Conservation (phyloP, 2,329 filamentous ascomycete species). For the Trichoderma breve region DNA sequence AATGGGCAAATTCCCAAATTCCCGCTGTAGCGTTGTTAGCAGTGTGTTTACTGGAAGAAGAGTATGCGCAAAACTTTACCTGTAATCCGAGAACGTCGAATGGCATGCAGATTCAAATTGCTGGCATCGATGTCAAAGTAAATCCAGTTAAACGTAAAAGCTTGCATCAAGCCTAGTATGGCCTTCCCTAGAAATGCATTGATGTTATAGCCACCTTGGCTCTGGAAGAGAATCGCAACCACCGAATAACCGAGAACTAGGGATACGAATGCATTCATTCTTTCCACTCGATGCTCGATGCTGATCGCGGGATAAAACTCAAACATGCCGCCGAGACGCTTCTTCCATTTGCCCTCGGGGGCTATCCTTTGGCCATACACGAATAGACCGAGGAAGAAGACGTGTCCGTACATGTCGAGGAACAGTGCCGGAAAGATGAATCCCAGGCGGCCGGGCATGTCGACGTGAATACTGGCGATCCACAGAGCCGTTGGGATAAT, state of each 20-base stretch:
- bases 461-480: constrained; percentile 58
- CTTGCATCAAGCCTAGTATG: constrained; percentile 55
- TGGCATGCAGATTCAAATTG: constrained; percentile 59
- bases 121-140: constrained; percentile 62
- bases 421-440: constrained; percentile 56
- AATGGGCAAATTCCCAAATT: constrained; percentile 55
- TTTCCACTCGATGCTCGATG: constrained; percentile 64
- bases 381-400: constrained; percentile 43
- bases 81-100: constrained; percentile 49
- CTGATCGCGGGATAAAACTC: constrained; percentile 62
- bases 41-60: not conserved
- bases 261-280: constrained; percentile 63
- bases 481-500: constrained; percentile 53
- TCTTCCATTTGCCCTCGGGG: constrained; percentile 25
- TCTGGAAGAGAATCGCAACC: constrained; percentile 60
- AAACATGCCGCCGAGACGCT: constrained; percentile 40
- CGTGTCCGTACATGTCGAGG: constrained; percentile 51
- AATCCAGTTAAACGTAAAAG: constrained; percentile 60
- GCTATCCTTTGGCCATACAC: constrained; percentile 29
- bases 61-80: constrained; percentile 31
- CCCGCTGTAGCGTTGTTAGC: constrained; percentile 37
- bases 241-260: constrained; percentile 65
- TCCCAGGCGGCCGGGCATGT: constrained; percentile 52
- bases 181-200: constrained; percentile 63
- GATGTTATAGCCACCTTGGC: constrained; percentile 41